phyloP scores from a whole-genome alignment of 768 basidiomycete genomes.

The Termitomyces heimii region DNA sequence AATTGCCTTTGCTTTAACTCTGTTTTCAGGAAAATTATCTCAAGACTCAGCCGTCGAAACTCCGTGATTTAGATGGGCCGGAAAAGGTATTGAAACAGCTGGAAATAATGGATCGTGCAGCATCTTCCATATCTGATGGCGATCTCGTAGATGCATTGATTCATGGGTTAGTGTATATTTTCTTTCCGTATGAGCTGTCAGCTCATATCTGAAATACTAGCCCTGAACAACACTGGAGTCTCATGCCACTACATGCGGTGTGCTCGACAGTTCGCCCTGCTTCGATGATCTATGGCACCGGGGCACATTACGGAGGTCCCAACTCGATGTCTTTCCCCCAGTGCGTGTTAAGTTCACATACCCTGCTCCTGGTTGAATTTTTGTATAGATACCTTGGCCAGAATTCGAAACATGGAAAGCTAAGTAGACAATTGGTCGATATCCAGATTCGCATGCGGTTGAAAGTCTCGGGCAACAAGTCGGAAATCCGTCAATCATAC shows the following conservation, averaged over 20 bases:
- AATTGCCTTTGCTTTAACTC: background rate
- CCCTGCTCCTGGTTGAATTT: background rate
- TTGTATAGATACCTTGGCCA: slow-evolving; percentile 87
- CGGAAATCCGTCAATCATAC: slow-evolving; percentile 88
- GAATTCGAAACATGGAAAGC: slow-evolving; percentile 88
- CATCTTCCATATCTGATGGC: slow-evolving; percentile 90
- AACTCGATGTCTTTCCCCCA: slow-evolving; percentile 76
- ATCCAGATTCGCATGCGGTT: slow-evolving; percentile 95
- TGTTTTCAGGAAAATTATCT: slow-evolving; percentile 85
- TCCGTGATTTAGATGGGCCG: slow-evolving; percentile 53
- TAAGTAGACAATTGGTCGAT: slow-evolving; percentile 75
- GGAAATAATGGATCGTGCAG: slow-evolving; percentile 79
- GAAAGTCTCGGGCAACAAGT: slow-evolving; percentile 84
- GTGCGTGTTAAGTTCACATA: slow-evolving; percentile 39
- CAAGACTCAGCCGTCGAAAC: slow-evolving; percentile 67
- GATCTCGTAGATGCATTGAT: slow-evolving; percentile 92
- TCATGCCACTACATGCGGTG: slow-evolving; percentile 92
- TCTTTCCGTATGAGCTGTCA: background rate
- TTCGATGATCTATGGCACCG: slow-evolving; percentile 71
- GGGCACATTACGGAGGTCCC: slow-evolving; percentile 59
- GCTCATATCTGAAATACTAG: slow-evolving; percentile 29
- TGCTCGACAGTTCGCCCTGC: slow-evolving; percentile 88
- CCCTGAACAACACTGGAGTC: slow-evolving; percentile 90
- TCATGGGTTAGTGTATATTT: slow-evolving; percentile 59
- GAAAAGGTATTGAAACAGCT: slow-evolving; percentile 68